Percentiles rank a stretch among this genome's conserved stretches.
These are phyloP conservation scores for Eucalyptus microcorys DNA, from an alignment of 345 rosid genomes.

Conservation along the genomic window DNA sequence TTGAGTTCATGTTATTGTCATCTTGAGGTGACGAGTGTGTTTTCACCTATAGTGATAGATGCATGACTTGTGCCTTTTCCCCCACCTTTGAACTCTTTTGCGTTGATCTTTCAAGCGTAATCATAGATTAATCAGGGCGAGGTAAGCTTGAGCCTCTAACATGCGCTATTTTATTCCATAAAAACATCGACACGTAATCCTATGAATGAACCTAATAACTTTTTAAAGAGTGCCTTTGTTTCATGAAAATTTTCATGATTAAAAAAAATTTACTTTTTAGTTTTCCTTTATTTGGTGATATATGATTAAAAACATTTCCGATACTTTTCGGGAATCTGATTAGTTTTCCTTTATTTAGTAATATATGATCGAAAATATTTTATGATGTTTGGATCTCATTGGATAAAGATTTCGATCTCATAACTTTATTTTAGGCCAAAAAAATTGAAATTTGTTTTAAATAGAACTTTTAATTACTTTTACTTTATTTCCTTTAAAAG, in stretches of 20 bases:
- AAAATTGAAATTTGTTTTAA: too few relatives aligned
- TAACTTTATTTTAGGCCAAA: too few relatives aligned
- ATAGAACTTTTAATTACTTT: too few relatives aligned
- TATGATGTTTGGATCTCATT: not conserved
- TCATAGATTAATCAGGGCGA: not conserved
- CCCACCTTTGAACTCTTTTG: not conserved
- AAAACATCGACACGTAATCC: too few relatives aligned
- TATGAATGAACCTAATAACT: not conserved
- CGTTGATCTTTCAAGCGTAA: not conserved
- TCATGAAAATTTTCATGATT: too few relatives aligned
- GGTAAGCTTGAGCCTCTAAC: not conserved
- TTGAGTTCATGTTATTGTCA: not conserved
- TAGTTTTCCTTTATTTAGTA: fast-evolving
- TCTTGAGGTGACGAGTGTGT: not conserved
- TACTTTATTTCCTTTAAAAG: too few relatives aligned
- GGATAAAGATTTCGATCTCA: too few relatives aligned
- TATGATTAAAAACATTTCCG: fast-evolving
- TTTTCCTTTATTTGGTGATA: too few relatives aligned
- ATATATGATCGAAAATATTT: too few relatives aligned
- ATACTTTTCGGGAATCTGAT: fast-evolving
- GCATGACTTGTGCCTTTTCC: not conserved
- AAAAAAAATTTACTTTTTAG: too few relatives aligned
- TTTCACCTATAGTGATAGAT: not conserved
- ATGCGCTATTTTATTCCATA: not conserved
- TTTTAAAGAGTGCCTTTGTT: fast-evolving